Evolutionary conservation across 345 rosid genomes (phyloP).

Genomic region (Physaria fendleri): DNA sequence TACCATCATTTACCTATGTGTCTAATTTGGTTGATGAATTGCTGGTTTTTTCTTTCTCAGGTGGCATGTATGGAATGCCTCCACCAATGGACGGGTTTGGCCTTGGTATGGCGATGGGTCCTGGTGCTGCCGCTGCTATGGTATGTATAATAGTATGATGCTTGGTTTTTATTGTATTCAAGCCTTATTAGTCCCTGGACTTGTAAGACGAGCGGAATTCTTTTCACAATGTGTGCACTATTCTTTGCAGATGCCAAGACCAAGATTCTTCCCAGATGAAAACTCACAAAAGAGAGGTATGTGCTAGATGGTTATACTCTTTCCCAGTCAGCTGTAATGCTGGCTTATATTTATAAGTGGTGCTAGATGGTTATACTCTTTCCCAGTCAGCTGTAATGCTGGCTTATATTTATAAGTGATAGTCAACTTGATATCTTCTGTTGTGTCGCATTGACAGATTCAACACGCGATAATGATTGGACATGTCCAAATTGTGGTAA

Average conservation of each 20-base stretch:
- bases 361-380: background rate
- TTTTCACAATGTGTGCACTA: constrained; percentile 10
- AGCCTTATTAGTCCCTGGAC: background rate
- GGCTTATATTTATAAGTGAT: background rate
- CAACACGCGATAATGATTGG: constrained; percentile 92
- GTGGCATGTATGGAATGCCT: constrained; percentile 82
- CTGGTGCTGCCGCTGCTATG: constrained; percentile 65
- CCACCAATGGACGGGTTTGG: constrained; percentile 90
- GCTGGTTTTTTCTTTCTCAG: constrained; percentile 30
- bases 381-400: background rate
- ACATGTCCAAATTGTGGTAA: constrained; percentile 97
- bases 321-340: background rate
- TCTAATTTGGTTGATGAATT: constrained; percentile 12
- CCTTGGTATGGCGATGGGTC: constrained; percentile 78
- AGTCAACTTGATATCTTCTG: background rate
- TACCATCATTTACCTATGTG: background rate
- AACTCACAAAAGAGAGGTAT: constrained; percentile 58
- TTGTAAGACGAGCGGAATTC: background rate
- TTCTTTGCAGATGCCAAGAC: constrained; percentile 69
- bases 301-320: background rate
- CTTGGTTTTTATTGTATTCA: constrained; percentile 10
- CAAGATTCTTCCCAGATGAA: constrained; percentile 77
- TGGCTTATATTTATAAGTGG: background rate
- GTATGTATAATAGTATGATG: constrained; percentile 38
- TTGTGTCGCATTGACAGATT: constrained; percentile 40